Conservation (phyloP, 768 basidiomycete species). For the Tricholoma bakamatsutake region DNA sequence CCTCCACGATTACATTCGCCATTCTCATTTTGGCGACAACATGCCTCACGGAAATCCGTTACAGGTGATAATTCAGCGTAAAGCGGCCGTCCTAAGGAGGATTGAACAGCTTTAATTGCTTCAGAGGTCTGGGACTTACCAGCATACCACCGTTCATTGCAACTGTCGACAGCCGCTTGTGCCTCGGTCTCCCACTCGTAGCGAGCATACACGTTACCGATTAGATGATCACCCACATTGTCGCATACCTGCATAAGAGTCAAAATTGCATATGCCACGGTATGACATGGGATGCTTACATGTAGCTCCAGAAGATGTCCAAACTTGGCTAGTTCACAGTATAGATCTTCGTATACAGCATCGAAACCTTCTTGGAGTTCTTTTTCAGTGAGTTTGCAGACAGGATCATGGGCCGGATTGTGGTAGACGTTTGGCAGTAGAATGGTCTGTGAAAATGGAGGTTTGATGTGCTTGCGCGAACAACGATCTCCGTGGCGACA, state of each 20-base stretch:
- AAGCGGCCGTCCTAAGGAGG: constrained; percentile 70
- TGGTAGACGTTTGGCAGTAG: constrained; percentile 96
- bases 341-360: constrained; percentile 92
- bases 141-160: constrained; percentile 98
- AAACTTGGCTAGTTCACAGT: constrained; percentile 91
- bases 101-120: constrained; percentile 5
- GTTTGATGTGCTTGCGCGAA: constrained; percentile 96
- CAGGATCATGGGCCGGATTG: constrained; percentile 92
- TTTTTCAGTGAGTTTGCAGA: constrained; percentile 81
- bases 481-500: constrained; percentile 98
- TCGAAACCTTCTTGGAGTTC: constrained; percentile 90
- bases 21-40: constrained; percentile 97
- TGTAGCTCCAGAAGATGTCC: constrained; percentile 95
- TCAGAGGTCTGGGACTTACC: constrained; percentile 42
- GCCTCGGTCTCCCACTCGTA: constrained; percentile 99
- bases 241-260: constrained; percentile 70
- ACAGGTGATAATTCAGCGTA: constrained; percentile 98
- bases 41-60: constrained; percentile 97
- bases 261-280: constrained; percentile 1
- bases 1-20: constrained; percentile 98
- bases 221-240: constrained; percentile 98
- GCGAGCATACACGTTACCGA: constrained; percentile 96
- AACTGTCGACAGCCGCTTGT: constrained; percentile 82
- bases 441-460: constrained; percentile 96
- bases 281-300: constrained; percentile 36